Base-by-base conservation (phyloP, 257 asterid genomes). In the Vinca minor region DNA sequence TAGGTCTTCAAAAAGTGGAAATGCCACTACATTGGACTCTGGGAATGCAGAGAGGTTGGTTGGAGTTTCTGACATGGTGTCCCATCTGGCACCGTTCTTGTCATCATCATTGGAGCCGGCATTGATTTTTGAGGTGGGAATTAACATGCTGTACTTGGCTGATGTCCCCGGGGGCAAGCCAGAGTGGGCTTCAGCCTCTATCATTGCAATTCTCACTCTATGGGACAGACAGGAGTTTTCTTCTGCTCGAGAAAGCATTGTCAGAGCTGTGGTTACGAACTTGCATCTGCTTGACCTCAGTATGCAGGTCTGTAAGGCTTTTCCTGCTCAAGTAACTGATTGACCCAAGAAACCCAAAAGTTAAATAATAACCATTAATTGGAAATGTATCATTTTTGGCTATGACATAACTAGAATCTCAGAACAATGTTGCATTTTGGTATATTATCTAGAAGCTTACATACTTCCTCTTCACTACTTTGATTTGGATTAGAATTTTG, bases 141-240 rank as follows among this genome's bases (percentile, higher is more conserved):
- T 85, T 66, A 89, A 89, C 71, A 89, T 87, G 96, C 72, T 89
- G 55, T 89, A 85, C 78, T 75, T 89, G 88, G 95, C 96, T 69
- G 96, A 89, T 66, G 95, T 89, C 60, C 89, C 95, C 29, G 96
- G 96, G 59, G 96, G 96, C 63, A 87, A 87, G 77, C 91, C 96
- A 0, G 96, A 89, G 80, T 89, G 95, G 96, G 96, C 96, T 61
- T 87, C 95, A 45, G 77, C 82, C 0, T 85, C 96, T 31, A 87
- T 81, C 62, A 87, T 83, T 76, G 89, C 95, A 20, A 87, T 89
- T 74, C 95, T 89, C 66, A 87, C 92, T 50, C 94, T 89, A 56
- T 89, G 96, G 96, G 96, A 89, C 69, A 85, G 96, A 59, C 95
- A 89, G 72, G 96, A 89, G 77, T 87, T 85, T 74, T 85, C 97